Conservation (phyloP, 2,329 filamentous ascomycete genomes). For the Fusarium sp. region DNA sequence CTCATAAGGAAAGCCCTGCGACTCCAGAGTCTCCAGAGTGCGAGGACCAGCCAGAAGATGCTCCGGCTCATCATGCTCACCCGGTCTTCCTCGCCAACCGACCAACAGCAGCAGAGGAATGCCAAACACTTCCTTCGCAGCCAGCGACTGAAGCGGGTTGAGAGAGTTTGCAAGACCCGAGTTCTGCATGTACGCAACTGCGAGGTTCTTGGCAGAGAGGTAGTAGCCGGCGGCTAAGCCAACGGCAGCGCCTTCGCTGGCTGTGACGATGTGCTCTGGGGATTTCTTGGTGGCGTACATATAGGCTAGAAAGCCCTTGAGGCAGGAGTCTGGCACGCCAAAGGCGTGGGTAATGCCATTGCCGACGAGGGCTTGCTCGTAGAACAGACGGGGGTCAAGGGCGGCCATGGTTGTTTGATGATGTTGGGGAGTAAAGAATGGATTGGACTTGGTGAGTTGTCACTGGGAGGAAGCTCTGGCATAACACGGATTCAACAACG, state of each 20-base stretch:
- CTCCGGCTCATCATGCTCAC: slow-evolving; percentile 11
- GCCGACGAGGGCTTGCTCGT: neutral
- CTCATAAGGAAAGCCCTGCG: slow-evolving; percentile 2
- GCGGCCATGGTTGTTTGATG: neutral
- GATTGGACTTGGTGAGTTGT: no score
- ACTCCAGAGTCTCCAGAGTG: slow-evolving; percentile 2
- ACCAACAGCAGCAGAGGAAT: slow-evolving; percentile 21
- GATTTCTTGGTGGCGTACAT: neutral
- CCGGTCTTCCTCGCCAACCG: slow-evolving; percentile 8
- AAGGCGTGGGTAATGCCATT: slow-evolving; percentile 8
- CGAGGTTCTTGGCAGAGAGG: neutral
- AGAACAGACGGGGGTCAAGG: slow-evolving; percentile 7
- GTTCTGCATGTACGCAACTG: slow-evolving; percentile 6
- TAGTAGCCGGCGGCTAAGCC: slow-evolving; percentile 6
- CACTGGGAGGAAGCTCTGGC: neutral
- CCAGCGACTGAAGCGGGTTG: slow-evolving; percentile 15
- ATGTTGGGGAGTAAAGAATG: neutral
- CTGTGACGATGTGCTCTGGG: slow-evolving; percentile 4
- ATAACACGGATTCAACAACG: no score
- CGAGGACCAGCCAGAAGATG: slow-evolving; percentile 2
- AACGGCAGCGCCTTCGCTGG: slow-evolving; percentile 2
- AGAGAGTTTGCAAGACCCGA: slow-evolving; percentile 9
- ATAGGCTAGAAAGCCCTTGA: slow-evolving; percentile 1
- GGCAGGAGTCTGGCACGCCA: slow-evolving; percentile 5
- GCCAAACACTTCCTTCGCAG: slow-evolving; percentile 21